Evolutionary conservation across 106 monocot genomes (phyloP), one percentile per base, ranked within the genome.

Genomic region (Allium sativum): DNA sequence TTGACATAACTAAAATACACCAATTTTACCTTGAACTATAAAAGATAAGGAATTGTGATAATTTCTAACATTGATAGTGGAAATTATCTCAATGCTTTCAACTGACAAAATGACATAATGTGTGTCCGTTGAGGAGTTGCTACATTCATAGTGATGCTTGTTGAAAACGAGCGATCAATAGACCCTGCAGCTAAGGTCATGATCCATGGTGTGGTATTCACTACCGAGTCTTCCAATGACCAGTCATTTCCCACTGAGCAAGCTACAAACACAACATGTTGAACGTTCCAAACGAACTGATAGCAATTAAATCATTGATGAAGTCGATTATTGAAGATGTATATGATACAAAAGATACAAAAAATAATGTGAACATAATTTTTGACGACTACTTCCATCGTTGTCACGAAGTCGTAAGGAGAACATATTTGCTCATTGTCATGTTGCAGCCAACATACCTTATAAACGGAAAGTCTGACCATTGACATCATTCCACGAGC

Each of bases 381-480:
- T 0, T 18, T 44, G 7, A 76, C 61, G 0, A 69, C 80, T 0
- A 40, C 40, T n/a, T 81, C 72, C 1, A 76, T 61, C 7, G n/a
- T 72, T 4, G 65, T 56, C 2, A 73, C 6, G 0, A 53, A 16
- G 9, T 68, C 74, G 10, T 22, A 53, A 1, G 73, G 64, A 6
- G 67, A 45, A 2, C 48, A 47, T 1, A 12, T 5, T 2, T 9
- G 11, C 42, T 64, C 1, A 31, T 5, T 5, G 5, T 31, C 31
- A 31, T 2, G 31, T 5, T 3, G 31, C 31, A 31, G 5, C 18
- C 52, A 75, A 7, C 66, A 10, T 12, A 58, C 73, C 68, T 89
- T 84, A 71, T 89, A 89, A 65, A 74, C 58, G 15, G 89, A 77
- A 7, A 89, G 12, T 44, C 76, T 59, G 4, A 84, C 89, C 42